Conservation (phyloP, 1,139 yeast genomes). For the Hyphopichia wangnamkhiaoensis region DNA sequence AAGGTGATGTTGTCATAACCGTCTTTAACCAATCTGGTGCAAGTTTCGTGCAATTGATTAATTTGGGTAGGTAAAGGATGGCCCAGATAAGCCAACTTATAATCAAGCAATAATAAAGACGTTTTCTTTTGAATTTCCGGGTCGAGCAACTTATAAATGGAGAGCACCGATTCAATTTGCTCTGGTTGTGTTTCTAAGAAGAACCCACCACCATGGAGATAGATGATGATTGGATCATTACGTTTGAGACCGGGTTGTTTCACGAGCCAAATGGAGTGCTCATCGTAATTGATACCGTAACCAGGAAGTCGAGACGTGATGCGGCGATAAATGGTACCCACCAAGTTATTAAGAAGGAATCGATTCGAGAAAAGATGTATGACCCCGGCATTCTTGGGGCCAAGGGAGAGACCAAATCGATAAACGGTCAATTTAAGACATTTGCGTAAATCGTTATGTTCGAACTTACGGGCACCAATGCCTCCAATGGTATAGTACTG, state of each 20-base stretch:
- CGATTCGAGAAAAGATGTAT: not conserved
- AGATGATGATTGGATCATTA: slow-evolving; percentile 39
- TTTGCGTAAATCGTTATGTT: slow-evolving; percentile 13
- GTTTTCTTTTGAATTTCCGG: slow-evolving; percentile 23
- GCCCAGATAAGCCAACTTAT: slow-evolving; percentile 36
- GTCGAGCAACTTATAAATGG: slow-evolving; percentile 32
- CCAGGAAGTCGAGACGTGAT: slow-evolving; percentile 19
- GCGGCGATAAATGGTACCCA: slow-evolving; percentile 2
- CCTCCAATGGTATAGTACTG: slow-evolving; percentile 4
- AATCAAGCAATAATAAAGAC: slow-evolving; percentile 40
- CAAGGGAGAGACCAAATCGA: slow-evolving; percentile 15
- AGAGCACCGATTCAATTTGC: slow-evolving; percentile 33
- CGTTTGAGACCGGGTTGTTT: slow-evolving; percentile 27
- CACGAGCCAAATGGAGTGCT: slow-evolving; percentile 39
- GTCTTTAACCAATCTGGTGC: slow-evolving; percentile 26
- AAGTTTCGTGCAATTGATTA: slow-evolving; percentile 33
- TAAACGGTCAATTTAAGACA: slow-evolving; percentile 21
- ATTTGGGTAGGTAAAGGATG: slow-evolving; percentile 37
- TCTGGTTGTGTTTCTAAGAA: slow-evolving; percentile 34
- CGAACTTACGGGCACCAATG: slow-evolving; percentile 3
- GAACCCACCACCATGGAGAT: slow-evolving; percentile 48
- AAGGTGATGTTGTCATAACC: slow-evolving; percentile 33
- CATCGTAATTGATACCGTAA: slow-evolving; percentile 36
- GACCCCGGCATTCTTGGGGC: slow-evolving; percentile 1
- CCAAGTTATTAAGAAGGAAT: not conserved